Evolutionary conservation across 2,329 filamentous ascomycete genomes (phyloP).

Genomic region (Penicillium corylophilum): DNA sequence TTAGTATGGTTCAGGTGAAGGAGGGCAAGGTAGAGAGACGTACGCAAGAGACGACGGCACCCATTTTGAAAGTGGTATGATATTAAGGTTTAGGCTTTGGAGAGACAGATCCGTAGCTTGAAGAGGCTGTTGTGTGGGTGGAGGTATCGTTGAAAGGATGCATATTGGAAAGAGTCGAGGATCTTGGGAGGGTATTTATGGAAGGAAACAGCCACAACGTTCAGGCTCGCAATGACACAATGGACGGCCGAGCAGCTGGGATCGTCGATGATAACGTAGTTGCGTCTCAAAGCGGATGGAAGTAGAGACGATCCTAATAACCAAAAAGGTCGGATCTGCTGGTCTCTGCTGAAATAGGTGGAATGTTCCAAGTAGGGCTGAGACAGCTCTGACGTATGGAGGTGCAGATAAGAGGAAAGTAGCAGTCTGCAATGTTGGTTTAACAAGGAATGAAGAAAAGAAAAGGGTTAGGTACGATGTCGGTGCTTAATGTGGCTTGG

Average conservation of each 20-base stretch:
- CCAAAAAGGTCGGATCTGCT: background rate
- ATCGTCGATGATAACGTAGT: background rate
- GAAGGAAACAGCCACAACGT: background rate
- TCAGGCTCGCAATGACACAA: background rate
- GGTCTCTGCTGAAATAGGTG: slow-evolving; percentile 15
- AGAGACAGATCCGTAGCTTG: slow-evolving; percentile 21
- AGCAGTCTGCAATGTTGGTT: background rate
- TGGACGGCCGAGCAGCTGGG: background rate
- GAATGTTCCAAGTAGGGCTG: slow-evolving; percentile 15
- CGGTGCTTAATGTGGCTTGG: background rate
- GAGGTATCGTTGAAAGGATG: slow-evolving; percentile 31
- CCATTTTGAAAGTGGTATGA: slow-evolving; percentile 59
- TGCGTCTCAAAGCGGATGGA: background rate
- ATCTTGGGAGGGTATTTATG: background rate
- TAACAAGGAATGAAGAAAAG: background rate
- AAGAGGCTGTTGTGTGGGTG: slow-evolving; percentile 29
- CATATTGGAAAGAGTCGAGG: slow-evolving; percentile 17
- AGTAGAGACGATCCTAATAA: background rate
- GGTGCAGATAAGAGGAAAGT: slow-evolving; percentile 3
- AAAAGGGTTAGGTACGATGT: background rate
- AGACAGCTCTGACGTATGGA: slow-evolving; percentile 14
- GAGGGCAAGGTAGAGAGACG: slow-evolving; percentile 37
- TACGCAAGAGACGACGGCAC: slow-evolving; percentile 82
- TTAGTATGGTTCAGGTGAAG: slow-evolving; percentile 20
- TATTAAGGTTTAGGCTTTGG: slow-evolving; percentile 18